phyloP scores from a whole-genome alignment of 192 early-diverging fungal species.

The Geranomyces michiganensis region DNA sequence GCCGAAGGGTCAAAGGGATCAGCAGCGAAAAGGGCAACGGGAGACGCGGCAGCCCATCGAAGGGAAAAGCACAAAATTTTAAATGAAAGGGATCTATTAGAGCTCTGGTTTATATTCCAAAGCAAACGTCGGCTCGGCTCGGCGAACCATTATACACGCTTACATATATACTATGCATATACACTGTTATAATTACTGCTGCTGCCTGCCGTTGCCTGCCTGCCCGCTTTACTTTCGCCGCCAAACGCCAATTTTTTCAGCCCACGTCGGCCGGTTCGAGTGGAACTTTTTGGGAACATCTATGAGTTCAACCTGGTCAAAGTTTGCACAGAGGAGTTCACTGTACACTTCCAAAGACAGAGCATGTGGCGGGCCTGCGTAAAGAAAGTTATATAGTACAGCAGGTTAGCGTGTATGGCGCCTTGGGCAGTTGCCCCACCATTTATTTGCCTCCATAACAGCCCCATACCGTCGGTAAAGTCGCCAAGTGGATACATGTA shows the following conservation, averaged over 20 bases:
- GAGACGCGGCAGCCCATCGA: too few relatives aligned
- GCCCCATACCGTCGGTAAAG: conserved; percentile 40
- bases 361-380: conserved; percentile 69
- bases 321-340: conserved; percentile 20
- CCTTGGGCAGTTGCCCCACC: background rate
- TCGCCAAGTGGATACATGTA: conserved; percentile 76
- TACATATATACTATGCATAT: too few relatives aligned
- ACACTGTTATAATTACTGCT: too few relatives aligned
- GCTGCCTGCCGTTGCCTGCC: background rate
- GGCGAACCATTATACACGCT: too few relatives aligned
- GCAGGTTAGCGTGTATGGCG: background rate
- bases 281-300: conserved; percentile 14
- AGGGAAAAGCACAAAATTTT: too few relatives aligned
- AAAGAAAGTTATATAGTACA: conserved; percentile 28
- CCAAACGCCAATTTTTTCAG: conserved; percentile 27
- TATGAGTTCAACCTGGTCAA: conserved; percentile 32
- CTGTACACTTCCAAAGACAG: conserved; percentile 67
- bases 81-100: too few relatives aligned
- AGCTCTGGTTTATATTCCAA: too few relatives aligned
- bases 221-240: conserved; percentile 10
- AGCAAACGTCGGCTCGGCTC: too few relatives aligned
- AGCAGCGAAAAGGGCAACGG: too few relatives aligned
- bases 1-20: too few relatives aligned
- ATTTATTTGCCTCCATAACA: background rate
- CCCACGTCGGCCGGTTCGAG: background rate